Evolutionary conservation across 2,329 filamentous ascomycete genomes (phyloP).

Genomic region (Alternaria novae-zelandiae): DNA sequence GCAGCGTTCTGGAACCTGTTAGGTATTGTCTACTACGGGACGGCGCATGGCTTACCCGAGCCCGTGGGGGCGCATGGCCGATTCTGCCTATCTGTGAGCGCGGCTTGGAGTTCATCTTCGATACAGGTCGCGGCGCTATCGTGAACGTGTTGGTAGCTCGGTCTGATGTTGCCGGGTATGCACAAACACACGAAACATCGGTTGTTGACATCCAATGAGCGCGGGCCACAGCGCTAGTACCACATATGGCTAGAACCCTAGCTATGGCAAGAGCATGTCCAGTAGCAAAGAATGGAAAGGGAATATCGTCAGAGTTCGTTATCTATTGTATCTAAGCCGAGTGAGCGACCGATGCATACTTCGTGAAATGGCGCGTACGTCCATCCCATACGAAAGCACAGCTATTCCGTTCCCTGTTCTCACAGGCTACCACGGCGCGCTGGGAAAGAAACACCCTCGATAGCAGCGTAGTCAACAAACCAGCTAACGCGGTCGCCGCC

Average conservation of each 20-base stretch:
- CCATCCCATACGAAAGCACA: conserved; percentile 35
- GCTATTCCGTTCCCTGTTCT: conserved; percentile 20
- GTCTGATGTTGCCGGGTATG: conserved; percentile 1
- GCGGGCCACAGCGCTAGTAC: conserved; percentile 3
- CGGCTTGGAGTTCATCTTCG: conserved; percentile 26
- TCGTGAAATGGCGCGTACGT: conserved; percentile 23
- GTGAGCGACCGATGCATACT: conserved; percentile 32
- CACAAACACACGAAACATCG: conserved; percentile 9
- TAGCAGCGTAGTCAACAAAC: conserved; percentile 88
- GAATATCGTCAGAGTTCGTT: conserved; percentile 13
- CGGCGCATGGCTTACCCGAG: conserved; percentile 7
- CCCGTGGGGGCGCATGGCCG: conserved; percentile 12
- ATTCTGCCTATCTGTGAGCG: conserved; percentile 19
- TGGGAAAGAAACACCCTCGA: conserved; percentile 84
- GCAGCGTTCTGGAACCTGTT: conserved; percentile 11
- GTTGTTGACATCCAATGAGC: conserved; percentile 11
- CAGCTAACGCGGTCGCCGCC: conserved; percentile 88
- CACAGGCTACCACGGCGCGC: conserved; percentile 69
- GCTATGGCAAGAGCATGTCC: background rate
- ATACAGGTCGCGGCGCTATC: conserved; percentile 29
- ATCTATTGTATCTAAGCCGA: conserved; percentile 32
- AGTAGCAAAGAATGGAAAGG: background rate
- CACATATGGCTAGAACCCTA: conserved; percentile 2
- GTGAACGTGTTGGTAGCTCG: conserved; percentile 3
- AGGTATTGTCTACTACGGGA: background rate